phyloP scores from a whole-genome alignment of 768 basidiomycete species.

The Clitopilus passeckerianus region DNA sequence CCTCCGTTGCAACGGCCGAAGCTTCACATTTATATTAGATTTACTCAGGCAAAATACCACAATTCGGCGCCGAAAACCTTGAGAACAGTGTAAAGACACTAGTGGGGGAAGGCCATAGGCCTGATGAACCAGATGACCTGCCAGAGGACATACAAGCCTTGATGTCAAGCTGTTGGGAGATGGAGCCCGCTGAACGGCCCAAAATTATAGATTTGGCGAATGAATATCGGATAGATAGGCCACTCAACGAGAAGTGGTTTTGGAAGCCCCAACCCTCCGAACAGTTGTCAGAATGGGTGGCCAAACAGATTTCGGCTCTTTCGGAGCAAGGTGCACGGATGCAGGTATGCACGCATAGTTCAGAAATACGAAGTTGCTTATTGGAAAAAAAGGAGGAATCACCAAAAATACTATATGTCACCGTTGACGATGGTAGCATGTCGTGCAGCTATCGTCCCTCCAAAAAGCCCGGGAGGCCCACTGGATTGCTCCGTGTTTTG shows the following conservation, averaged over 20 bases:
- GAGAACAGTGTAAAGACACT: not conserved
- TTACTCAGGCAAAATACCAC: not conserved
- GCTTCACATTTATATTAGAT: not conserved
- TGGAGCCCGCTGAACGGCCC: not conserved
- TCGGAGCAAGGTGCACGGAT: not conserved
- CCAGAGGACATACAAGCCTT: not conserved
- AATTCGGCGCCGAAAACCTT: not conserved
- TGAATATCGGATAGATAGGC: not conserved
- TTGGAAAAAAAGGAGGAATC: no score
- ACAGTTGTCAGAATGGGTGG: not conserved
- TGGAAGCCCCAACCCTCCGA: not conserved
- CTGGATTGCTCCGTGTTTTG: no score
- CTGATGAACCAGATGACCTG: not conserved
- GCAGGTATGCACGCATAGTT: not conserved
- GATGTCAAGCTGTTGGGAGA: not conserved
- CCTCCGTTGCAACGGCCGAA: not conserved
- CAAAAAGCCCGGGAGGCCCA: no score
- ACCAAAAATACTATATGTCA: no score
- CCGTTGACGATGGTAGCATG: no score
- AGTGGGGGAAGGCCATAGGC: not conserved
- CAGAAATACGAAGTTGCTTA: not conserved
- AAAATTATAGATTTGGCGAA: not conserved
- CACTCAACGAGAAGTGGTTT: not conserved
- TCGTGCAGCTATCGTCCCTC: no score
- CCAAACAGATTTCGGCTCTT: not conserved